Conservation (phyloP, 2,329 filamentous ascomycete genomes). For the Stagonosporopsis tanaceti region DNA sequence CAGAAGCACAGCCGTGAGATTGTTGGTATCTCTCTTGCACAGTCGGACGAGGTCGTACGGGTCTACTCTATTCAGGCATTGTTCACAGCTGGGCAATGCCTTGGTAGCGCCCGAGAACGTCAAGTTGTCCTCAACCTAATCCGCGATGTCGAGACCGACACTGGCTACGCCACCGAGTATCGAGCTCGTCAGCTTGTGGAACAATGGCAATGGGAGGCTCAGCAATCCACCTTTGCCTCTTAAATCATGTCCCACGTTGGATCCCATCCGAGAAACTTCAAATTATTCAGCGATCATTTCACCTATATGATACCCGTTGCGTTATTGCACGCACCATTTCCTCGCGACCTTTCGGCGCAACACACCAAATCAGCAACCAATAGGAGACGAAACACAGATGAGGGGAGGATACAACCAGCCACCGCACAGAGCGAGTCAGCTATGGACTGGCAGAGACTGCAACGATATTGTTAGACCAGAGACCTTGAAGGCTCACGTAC, state of each 20-base stretch:
- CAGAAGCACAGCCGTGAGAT: slow-evolving; percentile 68
- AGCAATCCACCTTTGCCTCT: slow-evolving; percentile 29
- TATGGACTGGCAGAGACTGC: slow-evolving; percentile 9
- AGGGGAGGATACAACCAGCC: slow-evolving; percentile 12
- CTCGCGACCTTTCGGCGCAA: slow-evolving; percentile 2
- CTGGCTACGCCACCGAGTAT: slow-evolving; percentile 70
- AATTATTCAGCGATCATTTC: slow-evolving; percentile 1
- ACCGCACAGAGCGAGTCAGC: slow-evolving; percentile 1
- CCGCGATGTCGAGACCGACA: slow-evolving; percentile 67
- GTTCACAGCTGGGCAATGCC: slow-evolving; percentile 69
- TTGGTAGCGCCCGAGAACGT: slow-evolving; percentile 63
- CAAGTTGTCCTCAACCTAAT: slow-evolving; percentile 64
- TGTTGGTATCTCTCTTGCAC: slow-evolving; percentile 65
- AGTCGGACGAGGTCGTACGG: slow-evolving; percentile 64
- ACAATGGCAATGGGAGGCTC: slow-evolving; percentile 54
- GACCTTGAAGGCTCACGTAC: slow-evolving; percentile 10
- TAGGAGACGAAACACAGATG: slow-evolving; percentile 1
- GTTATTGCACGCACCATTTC: slow-evolving; percentile 3
- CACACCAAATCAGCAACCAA: background rate
- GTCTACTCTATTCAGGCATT: slow-evolving; percentile 67
- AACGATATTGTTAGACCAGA: slow-evolving; percentile 17
- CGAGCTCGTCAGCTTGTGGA: slow-evolving; percentile 62
- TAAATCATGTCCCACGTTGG: slow-evolving; percentile 15
- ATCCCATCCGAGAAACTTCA: background rate
- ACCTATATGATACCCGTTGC: slow-evolving; percentile 18